Evolutionary conservation across 2,329 filamentous ascomycete species (phyloP).

Genomic region (Penicillium sp.): DNA sequence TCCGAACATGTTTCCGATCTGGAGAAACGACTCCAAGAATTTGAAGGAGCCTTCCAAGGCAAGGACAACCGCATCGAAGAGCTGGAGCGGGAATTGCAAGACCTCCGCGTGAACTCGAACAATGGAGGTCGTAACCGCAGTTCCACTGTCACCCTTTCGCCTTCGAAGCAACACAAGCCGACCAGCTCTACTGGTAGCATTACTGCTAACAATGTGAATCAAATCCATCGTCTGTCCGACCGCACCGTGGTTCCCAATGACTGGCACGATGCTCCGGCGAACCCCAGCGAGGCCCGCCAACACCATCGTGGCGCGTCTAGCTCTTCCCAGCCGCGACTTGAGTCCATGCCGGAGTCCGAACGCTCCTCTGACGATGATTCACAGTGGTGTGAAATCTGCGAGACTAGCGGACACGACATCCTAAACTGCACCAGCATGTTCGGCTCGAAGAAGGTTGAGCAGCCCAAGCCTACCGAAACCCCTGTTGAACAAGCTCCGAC

Average conservation of each 20-base stretch:
- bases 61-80: constrained; percentile 80
- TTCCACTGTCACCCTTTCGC: constrained; percentile 40
- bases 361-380: constrained; percentile 71
- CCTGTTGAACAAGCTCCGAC: constrained; percentile 14
- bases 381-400: constrained; percentile 94
- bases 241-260: constrained; percentile 48
- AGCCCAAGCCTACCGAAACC: constrained; percentile 6
- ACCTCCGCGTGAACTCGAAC: constrained; percentile 34
- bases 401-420: constrained; percentile 89
- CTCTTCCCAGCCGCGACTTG: constrained; percentile 37
- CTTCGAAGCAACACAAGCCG: constrained; percentile 38
- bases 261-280: constrained; percentile 41
- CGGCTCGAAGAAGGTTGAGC: constrained; percentile 42
- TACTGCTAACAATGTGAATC: constrained; percentile 30
- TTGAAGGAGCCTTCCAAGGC: constrained; percentile 72
- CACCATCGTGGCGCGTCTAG: constrained; percentile 32
- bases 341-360: constrained; percentile 48
- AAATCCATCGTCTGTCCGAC: constrained; percentile 47
- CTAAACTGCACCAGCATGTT: constrained; percentile 93
- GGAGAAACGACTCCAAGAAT: constrained; percentile 78
- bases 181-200: constrained; percentile 33
- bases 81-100: constrained; percentile 76
- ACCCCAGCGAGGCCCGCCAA: constrained; percentile 26
- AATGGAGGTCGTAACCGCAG: constrained; percentile 35
- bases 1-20: constrained; percentile 67